phyloP scores from a whole-genome alignment of 257 asterid genomes.

The Solanum chilense region DNA sequence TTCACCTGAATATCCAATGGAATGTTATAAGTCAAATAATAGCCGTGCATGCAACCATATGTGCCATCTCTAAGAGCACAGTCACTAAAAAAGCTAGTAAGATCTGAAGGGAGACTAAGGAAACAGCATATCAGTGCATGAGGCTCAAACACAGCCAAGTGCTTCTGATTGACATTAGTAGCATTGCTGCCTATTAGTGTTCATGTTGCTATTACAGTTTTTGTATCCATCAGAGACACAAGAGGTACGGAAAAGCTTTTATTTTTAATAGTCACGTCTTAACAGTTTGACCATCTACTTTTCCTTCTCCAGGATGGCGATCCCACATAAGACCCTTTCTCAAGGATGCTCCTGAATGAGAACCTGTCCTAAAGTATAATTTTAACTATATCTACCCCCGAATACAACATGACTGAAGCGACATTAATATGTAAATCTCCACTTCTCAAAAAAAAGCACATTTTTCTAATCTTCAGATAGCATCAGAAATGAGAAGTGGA shows the following conservation, averaged over 20 bases:
- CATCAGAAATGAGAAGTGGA: neutral
- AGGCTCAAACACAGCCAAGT: neutral
- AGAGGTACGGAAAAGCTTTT: neutral
- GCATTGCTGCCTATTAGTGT: neutral
- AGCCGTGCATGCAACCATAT: neutral
- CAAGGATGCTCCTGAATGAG: neutral
- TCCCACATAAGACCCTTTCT: neutral
- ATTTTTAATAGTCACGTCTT: neutral
- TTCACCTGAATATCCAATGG: conserved; percentile 20
- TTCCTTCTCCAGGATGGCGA: neutral
- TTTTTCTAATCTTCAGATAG: neutral
- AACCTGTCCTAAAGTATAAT: neutral
- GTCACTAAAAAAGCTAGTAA: neutral
- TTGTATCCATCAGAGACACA: neutral
- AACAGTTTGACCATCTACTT: neutral
- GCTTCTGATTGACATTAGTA: neutral
- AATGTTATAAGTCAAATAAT: neutral
- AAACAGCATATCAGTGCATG: neutral
- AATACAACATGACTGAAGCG: neutral
- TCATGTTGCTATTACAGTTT: neutral
- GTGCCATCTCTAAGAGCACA: neutral
- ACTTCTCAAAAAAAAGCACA: neutral
- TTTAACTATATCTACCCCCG: neutral
- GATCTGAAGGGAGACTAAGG: neutral
- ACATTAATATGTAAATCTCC: neutral